Evolutionary conservation across 441 rosid species (phyloP), one percentile per base, ranked within the genome.

Genomic region (Metrosideros polymorpha): DNA sequence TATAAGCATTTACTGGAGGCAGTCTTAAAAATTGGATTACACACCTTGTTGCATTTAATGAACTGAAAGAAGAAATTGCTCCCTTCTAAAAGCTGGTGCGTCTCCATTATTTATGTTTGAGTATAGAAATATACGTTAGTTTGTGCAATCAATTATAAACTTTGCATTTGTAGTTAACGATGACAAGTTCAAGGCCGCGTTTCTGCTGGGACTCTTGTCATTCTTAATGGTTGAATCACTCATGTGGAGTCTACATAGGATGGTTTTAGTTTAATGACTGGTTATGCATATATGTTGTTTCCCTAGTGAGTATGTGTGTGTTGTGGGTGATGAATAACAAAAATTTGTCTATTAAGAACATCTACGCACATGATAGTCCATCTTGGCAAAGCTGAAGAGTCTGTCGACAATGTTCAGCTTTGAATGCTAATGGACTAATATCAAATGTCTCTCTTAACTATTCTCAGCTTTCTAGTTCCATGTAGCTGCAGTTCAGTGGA

Each of bases 301-400:
- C 47, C n/a, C 27, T 71, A 19, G 42, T 18, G 12, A 66, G 43
- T 32, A 32, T 66, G 79, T 66, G 79, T 54, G 25, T 66, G 45
- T 71, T 35, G 17, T 39, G 79, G 79, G 79, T 35, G 47, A 22
- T 39, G 79, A 30, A 35, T 71, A 39, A 22, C 79, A 19, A 22
- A 39, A 71, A 22, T 71, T 22, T 71, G n/a, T 42, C 45, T 35
- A 24, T 71, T 9, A 71, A 71, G 47, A 39, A 19, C 47, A 22
- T 71, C 79, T 22, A 66, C 7, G 15, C 4, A 6, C 47, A 84
- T 22, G 50, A 30, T 6, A 86, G 91, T 88, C 91, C 88, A 91
- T 92, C 92, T 91, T 91, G 90, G 90, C 90, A 83, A 87, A 89
- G 91, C 84, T 86, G 79, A 86, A 50, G 49, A 79, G 56, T 83